Evolutionary conservation across 1,284 basidiomycete genomes (phyloP), one percentile per base, ranked within the genome.

Genomic region (Puccinia sorghi): DNA sequence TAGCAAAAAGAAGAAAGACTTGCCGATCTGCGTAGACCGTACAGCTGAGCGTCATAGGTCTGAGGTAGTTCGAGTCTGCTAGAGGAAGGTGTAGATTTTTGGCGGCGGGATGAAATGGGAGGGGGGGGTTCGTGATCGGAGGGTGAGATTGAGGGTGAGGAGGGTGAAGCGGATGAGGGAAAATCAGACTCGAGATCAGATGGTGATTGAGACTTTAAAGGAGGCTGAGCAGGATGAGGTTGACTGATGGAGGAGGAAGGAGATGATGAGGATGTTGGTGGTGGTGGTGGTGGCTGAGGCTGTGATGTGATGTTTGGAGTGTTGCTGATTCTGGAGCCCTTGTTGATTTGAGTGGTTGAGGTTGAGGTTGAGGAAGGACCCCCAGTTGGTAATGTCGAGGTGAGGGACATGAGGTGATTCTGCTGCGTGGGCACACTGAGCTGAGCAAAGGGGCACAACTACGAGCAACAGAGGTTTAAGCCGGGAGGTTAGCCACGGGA

Each of bases 1-100:
- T 11, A 32, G 11, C 32, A 32, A 70, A 46, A 27, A 43, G 37
- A 48, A 48, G 27, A 25, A 32, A 54, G 22, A 72, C 61, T 72
- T 43, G 72, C 77, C n/a, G 77, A 79, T 79, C 77, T 50, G 17
- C 77, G 69, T 39, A 79, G 37, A 46, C 77, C 77, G 43, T 79
- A 79, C 15, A 79, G 70, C 15, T 79, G 67, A 46, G 77, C 67
- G 46, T 79, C 77, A 48, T 64, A 73, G 37, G 39, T 72, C 32
- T 71, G 48, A 43, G 48, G 77, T 48, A 79, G 52, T 57, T 59
- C 46, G 12, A 79, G 54, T 32, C 67, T 27, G 22, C 61, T 41
- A 3, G 57, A 78, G 41, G 75, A 54, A 3, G 57, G 50, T 9
- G 74, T 12, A 4, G 25, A 9, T 48, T 77, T 77, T 37, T 25